Base-by-base conservation (phyloP, 2,329 filamentous ascomycete genomes). In the Diaporthe sp. region DNA sequence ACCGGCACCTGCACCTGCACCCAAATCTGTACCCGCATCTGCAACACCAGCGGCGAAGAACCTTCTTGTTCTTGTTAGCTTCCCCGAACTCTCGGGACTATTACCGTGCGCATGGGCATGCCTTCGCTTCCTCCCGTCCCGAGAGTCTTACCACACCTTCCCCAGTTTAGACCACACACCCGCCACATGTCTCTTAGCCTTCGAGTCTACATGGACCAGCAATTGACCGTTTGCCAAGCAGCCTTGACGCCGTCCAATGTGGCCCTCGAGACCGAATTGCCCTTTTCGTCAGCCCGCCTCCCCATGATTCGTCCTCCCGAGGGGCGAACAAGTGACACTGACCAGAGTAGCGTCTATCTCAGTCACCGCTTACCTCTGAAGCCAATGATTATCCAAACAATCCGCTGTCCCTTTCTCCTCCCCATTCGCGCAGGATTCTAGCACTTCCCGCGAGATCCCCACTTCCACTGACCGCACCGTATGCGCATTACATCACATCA, bases 61-160 rank as follows among this genome's bases (percentile, higher is more conserved):
- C 10, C 28, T 15, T 42, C 57, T 4, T 42, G 10, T 34, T 34
- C 10, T 34, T 49, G 20, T 47, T 34, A 67, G 61, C 61, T 31
- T 34, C 28, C 61, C 61, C 61, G 20, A 34, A 20, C 61, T 34
- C 42, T 67, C 61, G 61, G 42, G 61, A 49, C 4, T 28, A 47
- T 13, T 65, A 4, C 37, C 39, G n/a, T 42, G 57, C 34, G 34
- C 60, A 65, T 65, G 61, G 12, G 47, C 70, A 58, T n/a, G 53
- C 55, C 53, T 60, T 72, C 42, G 57, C 42, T 39, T 61, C 39
- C 57, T 61, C 70, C 57, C 53, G 70, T 61, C 47, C 44, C 70
- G 55, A 51, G n/a, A 47, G 55, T 72, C 70, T 72, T 72, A 72
- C 70, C 55, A 61, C 61, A 57, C 65, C 42, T 31, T 61, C 70